Percentiles rank a stretch among this genome's conserved stretches.
Conservation (phyloP, 352 stramenopile species). For the Pythium phragmitis region DNA sequence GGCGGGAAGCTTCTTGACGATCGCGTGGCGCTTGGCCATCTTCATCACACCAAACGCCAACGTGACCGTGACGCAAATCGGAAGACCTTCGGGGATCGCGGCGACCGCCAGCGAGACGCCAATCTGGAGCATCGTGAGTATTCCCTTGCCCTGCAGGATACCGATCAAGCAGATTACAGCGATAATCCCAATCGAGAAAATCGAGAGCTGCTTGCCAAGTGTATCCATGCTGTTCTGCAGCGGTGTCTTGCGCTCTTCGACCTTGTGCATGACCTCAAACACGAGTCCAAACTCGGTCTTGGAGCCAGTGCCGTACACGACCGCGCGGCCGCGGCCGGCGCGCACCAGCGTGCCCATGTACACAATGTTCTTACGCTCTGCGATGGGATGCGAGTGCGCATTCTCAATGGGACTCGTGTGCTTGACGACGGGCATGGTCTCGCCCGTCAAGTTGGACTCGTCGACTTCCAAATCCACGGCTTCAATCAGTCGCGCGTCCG, state of each 20-base stretch:
- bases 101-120: conserved; percentile 87
- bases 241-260: conserved; percentile 93
- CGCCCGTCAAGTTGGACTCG: conserved; percentile 94
- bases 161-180: conserved; percentile 93
- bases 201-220: conserved; percentile 93
- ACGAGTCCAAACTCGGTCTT: conserved; percentile 96
- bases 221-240: conserved; percentile 96
- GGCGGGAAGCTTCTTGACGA: conserved; percentile 88
- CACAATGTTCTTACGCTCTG: conserved; percentile 89
- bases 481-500: conserved; percentile 90
- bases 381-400: conserved; percentile 66
- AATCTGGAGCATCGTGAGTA: conserved; percentile 96
- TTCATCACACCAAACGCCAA: conserved; percentile 83
- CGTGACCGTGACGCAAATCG: conserved; percentile 82
- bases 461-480: conserved; percentile 89
- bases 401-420: conserved; percentile 60
- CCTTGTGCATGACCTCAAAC: conserved; percentile 92
- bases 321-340: conserved; percentile 86
- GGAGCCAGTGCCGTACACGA: conserved; percentile 94
- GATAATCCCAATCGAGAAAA: conserved; percentile 93
- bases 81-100: conserved; percentile 76
- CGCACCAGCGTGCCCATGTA: conserved; percentile 97
- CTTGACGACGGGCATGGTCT: conserved; percentile 87
- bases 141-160: conserved; percentile 88
- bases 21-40: conserved; percentile 84